Conservation (phyloP, 2,329 filamentous ascomycete species). For the Fusarium aywerte region DNA sequence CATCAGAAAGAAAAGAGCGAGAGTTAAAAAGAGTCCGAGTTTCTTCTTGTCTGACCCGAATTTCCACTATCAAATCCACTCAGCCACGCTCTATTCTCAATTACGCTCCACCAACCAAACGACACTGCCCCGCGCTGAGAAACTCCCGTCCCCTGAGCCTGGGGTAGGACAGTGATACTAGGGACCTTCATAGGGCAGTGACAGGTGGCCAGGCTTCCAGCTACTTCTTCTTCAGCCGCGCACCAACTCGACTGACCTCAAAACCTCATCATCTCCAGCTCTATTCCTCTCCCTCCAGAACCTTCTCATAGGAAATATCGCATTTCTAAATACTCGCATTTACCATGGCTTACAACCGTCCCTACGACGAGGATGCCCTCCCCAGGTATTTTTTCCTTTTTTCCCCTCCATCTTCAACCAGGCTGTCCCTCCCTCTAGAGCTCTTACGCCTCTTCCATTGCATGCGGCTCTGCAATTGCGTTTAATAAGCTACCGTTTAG, state of each 20-base stretch:
- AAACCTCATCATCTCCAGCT: constrained; percentile 19
- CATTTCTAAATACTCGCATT: neutral
- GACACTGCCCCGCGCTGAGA: constrained; percentile 38
- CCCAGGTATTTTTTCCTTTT: constrained; percentile 70
- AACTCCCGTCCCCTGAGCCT: constrained; percentile 24
- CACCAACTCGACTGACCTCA: constrained; percentile 35
- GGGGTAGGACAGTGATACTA: constrained; percentile 9
- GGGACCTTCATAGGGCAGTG: constrained; percentile 12
- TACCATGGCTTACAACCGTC: constrained; percentile 90
- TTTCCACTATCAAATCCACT: constrained; percentile 27
- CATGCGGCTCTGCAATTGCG: constrained; percentile 38
- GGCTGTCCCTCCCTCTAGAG: constrained; percentile 37
- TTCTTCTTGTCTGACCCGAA: constrained; percentile 10
- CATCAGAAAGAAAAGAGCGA: neutral
- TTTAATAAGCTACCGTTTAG: constrained; percentile 7
- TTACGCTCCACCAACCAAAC: constrained; percentile 34
- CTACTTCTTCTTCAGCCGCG: constrained; percentile 32
- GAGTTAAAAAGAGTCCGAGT: neutral
- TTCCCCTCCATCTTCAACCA: neutral
- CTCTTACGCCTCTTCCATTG: constrained; percentile 20
- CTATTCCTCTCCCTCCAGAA: neutral
- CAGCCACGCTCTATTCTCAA: constrained; percentile 32
- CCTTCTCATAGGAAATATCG: neutral
- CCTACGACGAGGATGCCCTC: constrained; percentile 93
- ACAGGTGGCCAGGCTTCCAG: constrained; percentile 16